Evolutionary conservation across 2,329 filamentous ascomycete species (phyloP).

Genomic region (Byssochlamys sp.): DNA sequence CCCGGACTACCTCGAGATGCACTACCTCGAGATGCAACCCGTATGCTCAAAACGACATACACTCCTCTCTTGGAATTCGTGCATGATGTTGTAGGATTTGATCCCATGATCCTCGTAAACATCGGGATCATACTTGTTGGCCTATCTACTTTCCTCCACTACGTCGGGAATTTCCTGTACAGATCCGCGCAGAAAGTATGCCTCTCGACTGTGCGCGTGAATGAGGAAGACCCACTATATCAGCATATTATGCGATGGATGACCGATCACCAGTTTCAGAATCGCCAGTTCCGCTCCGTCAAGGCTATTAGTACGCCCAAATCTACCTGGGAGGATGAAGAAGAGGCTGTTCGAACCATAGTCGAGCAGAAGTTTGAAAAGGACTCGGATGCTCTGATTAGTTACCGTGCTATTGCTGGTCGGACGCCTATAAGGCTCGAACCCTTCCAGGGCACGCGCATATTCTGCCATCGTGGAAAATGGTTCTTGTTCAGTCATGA

Average conservation of each 20-base stretch:
- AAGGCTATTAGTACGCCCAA: slow-evolving; percentile 48
- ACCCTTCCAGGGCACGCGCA: slow-evolving; percentile 9
- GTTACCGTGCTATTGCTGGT: slow-evolving; percentile 7
- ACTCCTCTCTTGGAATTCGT: slow-evolving; percentile 1
- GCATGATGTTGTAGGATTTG: slow-evolving; percentile 4
- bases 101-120: slow-evolving; percentile 7
- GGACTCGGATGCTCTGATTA: slow-evolving; percentile 7
- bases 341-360: slow-evolving; percentile 21
- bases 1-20: slow-evolving; percentile 5
- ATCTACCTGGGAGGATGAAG: slow-evolving; percentile 44
- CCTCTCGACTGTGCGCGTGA: slow-evolving; percentile 37
- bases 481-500: slow-evolving; percentile 9
- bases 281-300: slow-evolving; percentile 41
- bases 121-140: slow-evolving; percentile 7
- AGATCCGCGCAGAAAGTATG: slow-evolving; percentile 7
- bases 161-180: slow-evolving; percentile 1
- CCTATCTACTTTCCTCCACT: slow-evolving; percentile 3
- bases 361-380: slow-evolving; percentile 1
- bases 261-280: slow-evolving; percentile 43
- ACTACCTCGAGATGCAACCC: slow-evolving; percentile 4
- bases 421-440: slow-evolving; percentile 16
- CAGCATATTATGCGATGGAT: slow-evolving; percentile 51
- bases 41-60: slow-evolving; percentile 5
- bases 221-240: slow-evolving; percentile 50
- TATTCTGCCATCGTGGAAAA: slow-evolving; percentile 8